A percentile compares a stretch with the other conserved stretches of the same genome.
Conservation (phyloP, 164 flowering plant genomes). For the Chloranthus sessilifolius region DNA sequence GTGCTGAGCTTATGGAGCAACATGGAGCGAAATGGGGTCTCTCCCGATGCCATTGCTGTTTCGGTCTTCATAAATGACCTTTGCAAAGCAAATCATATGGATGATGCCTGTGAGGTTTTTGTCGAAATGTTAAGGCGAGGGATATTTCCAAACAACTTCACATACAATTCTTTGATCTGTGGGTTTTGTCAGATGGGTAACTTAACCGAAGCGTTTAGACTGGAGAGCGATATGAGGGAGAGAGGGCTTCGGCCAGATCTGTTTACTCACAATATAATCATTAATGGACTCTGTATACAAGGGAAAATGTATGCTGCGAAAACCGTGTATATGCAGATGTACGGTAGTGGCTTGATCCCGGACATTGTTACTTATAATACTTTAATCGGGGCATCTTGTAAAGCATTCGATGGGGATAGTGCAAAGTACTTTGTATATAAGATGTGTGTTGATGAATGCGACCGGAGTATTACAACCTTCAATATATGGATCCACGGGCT, state of each 20-base stretch:
- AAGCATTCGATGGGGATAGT: constrained; percentile 48
- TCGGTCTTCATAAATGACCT: constrained; percentile 83
- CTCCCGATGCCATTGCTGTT: constrained; percentile 78
- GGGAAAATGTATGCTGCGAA: constrained; percentile 65
- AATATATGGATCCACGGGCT: constrained; percentile 64
- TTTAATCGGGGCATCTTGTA: constrained; percentile 71
- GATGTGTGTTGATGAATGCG: constrained; percentile 50
- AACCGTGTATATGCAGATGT: constrained; percentile 49
- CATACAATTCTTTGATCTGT: constrained; percentile 77
- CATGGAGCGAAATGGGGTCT: constrained; percentile 38
- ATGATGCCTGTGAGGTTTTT: constrained; percentile 57
- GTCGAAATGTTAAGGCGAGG: constrained; percentile 59
- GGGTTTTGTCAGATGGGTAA: constrained; percentile 60
- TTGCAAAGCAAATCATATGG: constrained; percentile 53
- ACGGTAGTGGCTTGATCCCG: constrained; percentile 47
- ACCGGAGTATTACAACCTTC: constrained; percentile 75
- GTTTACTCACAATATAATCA: constrained; percentile 66
- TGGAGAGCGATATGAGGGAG: constrained; percentile 67
- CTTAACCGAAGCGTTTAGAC: constrained; percentile 51
- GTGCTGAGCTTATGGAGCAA: constrained; percentile 70
- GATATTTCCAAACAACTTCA: constrained; percentile 71
- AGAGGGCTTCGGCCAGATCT: constrained; percentile 78
- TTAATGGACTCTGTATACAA: constrained; percentile 67
- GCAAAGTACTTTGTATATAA: constrained; percentile 42
- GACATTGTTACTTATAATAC: constrained; percentile 84